Percentiles rank a stretch among this genome's conserved stretches.
phyloP scores from a whole-genome alignment of 2,329 filamentous ascomycete genomes.

The Tympanopsis confertula region DNA sequence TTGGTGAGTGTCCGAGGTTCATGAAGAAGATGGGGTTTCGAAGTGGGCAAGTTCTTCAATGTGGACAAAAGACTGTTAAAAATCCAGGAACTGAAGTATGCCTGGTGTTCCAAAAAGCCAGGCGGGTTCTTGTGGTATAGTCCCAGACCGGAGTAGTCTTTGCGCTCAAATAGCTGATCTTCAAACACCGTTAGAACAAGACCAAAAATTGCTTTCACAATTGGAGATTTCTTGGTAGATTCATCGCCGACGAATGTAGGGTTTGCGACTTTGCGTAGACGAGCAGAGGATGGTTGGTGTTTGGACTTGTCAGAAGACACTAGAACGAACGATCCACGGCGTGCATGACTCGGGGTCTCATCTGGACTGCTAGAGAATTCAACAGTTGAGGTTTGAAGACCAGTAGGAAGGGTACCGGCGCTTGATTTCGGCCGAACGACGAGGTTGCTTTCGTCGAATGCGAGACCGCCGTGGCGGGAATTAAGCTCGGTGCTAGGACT shows the following conservation, averaged over 20 bases:
- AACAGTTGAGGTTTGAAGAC: constrained; percentile 57
- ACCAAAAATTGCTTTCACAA: constrained; percentile 68
- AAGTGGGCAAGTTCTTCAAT: constrained; percentile 57
- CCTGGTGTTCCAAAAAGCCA: constrained; percentile 86
- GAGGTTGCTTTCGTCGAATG: constrained; percentile 76
- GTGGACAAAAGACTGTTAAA: constrained; percentile 64
- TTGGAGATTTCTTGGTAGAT: constrained; percentile 38
- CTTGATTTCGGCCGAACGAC: constrained; percentile 67
- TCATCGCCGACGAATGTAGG: constrained; percentile 9
- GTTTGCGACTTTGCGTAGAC: constrained; percentile 2
- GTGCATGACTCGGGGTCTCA: constrained; percentile 4
- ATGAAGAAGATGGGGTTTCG: constrained; percentile 59
- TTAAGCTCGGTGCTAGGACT: constrained; percentile 78
- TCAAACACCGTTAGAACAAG: constrained; percentile 70
- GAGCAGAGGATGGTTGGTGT: constrained; percentile 33
- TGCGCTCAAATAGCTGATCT: constrained; percentile 73
- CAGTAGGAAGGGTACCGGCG: constrained; percentile 51
- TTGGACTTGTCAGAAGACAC: constrained; percentile 47
- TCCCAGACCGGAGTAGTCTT: constrained; percentile 82
- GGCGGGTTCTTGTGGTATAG: constrained; percentile 81
- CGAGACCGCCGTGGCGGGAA: constrained; percentile 68
- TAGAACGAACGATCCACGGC: constrained; percentile 37
- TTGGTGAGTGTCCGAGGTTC: constrained; percentile 83
- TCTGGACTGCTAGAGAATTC: constrained; percentile 33
- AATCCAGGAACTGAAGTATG: constrained; percentile 87